Evolutionary conservation across 768 basidiomycete species (phyloP), one percentile per base, ranked within the genome.

Genomic region (Mycena vulgaris): DNA sequence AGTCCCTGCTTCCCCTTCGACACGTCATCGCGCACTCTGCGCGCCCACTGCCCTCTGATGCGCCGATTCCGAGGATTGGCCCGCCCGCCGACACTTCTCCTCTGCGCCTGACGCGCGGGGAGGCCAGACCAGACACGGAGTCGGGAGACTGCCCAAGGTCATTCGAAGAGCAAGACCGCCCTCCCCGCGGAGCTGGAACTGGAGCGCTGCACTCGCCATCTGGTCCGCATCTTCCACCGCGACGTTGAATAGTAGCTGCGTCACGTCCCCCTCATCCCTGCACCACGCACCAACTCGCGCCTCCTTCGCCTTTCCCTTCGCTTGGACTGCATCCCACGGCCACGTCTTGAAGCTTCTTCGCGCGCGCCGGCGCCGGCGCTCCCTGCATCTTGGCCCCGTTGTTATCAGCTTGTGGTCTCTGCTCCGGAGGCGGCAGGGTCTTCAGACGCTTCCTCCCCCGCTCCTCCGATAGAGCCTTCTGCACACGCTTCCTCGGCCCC

Each of bases 51-150:
- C 19, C 47, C 48, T 60, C 58, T 35, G 37, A 6, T 31, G 7
- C 28, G 6, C 23, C 30, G 4, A 4, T 1, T 14, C 28, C 35
- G 1, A 33, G 16, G 14, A 68, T 47, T 19, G 47, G 2, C 10
- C 28, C 67, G 16, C 67, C 67, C 23, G 53, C 33, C 45, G 23
- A 48, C 35, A 68, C n/a, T 51, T 17, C 3, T 61, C 49, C 10
- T 25, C 45, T 39, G n/a, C 33, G 1, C 27, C 28, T 51, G 14
- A n/a, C n/a, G n/a, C n/a, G n/a, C n/a, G n/a, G n/a, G n/a, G n/a
- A n/a, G 67, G 61, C 61, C 60, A 57, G 6, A 42, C 55, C 8
- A 57, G 21, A 57, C 60, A 68, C 16, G 60, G 42, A 5, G 2
- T 9, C 8, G 37, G 16, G 1, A 13, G 9, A 8, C 5, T 1